phyloP scores from a whole-genome alignment of 495 filamentous ascomycete species.

The Penicillium flavigenum region DNA sequence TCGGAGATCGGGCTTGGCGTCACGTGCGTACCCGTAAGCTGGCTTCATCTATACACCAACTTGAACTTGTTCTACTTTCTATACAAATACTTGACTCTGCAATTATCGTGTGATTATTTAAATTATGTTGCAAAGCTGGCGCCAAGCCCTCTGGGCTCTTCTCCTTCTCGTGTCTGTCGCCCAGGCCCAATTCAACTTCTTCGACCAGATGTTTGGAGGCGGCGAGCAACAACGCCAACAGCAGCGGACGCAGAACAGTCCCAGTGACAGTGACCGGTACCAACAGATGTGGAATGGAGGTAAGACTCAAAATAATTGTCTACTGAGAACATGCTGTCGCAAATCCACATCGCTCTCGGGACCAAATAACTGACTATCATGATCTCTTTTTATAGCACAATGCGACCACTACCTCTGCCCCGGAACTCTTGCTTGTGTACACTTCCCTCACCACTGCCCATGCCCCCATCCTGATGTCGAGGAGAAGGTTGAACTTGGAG shows the following conservation, averaged over 20 bases:
- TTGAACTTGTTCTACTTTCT: not conserved
- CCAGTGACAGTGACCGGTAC: slow-evolving; percentile 77
- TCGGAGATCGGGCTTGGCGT: slow-evolving; percentile 34
- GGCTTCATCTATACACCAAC: slow-evolving; percentile 29
- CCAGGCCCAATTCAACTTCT: slow-evolving; percentile 79
- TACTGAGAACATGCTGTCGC: not conserved
- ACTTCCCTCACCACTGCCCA: slow-evolving; percentile 92
- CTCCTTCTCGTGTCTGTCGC: slow-evolving; percentile 49
- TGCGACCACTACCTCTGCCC: slow-evolving; percentile 93
- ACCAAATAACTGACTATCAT: not conserved
- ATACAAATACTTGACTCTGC: not conserved
- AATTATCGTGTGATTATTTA: not conserved
- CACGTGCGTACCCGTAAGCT: slow-evolving; percentile 30
- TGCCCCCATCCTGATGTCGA: slow-evolving; percentile 78
- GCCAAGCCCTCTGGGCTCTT: slow-evolving; percentile 41
- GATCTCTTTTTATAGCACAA: slow-evolving; percentile 47
- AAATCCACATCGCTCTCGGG: slow-evolving; percentile 5
- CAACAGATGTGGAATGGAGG: slow-evolving; percentile 66
- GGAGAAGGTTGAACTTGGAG: slow-evolving; percentile 85
- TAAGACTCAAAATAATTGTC: slow-evolving; percentile 26
- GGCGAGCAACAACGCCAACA: slow-evolving; percentile 59
- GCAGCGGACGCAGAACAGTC: slow-evolving; percentile 67
- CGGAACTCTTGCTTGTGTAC: slow-evolving; percentile 83
- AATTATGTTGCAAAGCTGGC: slow-evolving; percentile 32
- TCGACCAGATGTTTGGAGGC: slow-evolving; percentile 79